Base-by-base conservation (phyloP, 2,329 filamentous ascomycete species). In the Orbilia oligospora region DNA sequence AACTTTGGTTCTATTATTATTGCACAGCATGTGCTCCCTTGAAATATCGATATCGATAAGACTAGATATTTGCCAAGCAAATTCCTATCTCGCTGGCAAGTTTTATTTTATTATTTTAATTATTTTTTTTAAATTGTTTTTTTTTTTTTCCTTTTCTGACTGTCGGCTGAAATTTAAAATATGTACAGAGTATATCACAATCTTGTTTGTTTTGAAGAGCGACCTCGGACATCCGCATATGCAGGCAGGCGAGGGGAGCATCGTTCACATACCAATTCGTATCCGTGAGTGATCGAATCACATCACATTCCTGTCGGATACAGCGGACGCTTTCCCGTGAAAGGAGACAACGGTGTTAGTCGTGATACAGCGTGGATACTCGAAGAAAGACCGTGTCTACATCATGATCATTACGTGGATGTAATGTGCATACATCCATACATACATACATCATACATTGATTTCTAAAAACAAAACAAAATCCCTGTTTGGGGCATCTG, bases 211-310 rank as follows among this genome's bases (percentile, higher is more conserved):
- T 24, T 63, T 27, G n/a, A 64, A 20, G 56, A 55, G 68, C 68
- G 56, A 65, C 56, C 56, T 71, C 68, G 68, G 56, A 65, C 68
- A 46, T 64, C 56, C 68, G 51, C 68, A 65, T 64, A 64, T 51
- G 46, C 48, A 51, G 61, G 68, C 68, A 55, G 33, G 55, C 51
- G 41, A 61, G 36, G 38, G 30, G 38, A 38, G 27, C 24, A 51
- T 44, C 12, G 22, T 64, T 71, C 56, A 55, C 68, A 71, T 63
- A 49, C 51, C 33, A 36, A 61, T 20, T 44, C 51, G 51, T 48
- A 61, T 69, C 66, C 16, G 36, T 20, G 55, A 56, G 33, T 41
- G 67, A 27, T 63, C 58, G 20, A 51, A 55, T 67, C 44, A 38
- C 27, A 67, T 67, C 33, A 51, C 33, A 67, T 51, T 55, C 48